phyloP scores from a whole-genome alignment of 2,329 filamentous ascomycete species.

The Davidsoniella eucalypti region DNA sequence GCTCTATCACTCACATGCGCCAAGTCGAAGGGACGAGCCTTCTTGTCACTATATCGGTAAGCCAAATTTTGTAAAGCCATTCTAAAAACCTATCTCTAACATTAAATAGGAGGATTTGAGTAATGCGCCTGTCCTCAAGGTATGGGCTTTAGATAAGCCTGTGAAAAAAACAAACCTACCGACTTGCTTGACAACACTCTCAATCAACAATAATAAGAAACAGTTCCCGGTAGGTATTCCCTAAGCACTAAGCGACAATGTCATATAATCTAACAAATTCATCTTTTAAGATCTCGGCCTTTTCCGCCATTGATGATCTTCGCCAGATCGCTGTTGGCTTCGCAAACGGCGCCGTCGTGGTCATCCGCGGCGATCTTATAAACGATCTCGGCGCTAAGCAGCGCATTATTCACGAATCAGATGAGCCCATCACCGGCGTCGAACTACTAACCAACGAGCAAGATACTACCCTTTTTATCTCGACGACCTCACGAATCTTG shows the following conservation, averaged over 20 bases:
- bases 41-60: conserved; percentile 60
- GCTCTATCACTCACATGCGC: conserved; percentile 76
- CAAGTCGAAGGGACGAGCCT: conserved; percentile 78
- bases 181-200: conserved; percentile 71
- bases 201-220: conserved; percentile 76
- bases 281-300: conserved; percentile 54
- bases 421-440: conserved; percentile 88
- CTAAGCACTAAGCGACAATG: not conserved
- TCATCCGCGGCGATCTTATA: conserved; percentile 85
- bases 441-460: conserved; percentile 48
- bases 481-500: conserved; percentile 74
- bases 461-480: conserved; percentile 70
- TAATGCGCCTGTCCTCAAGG: conserved; percentile 76
- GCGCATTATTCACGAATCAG: conserved; percentile 86
- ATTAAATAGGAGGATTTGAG: conserved; percentile 58
- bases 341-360: conserved; percentile 82
- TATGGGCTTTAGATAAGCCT: conserved; percentile 90
- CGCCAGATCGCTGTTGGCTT: conserved; percentile 91
- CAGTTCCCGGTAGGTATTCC: conserved; percentile 59
- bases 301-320: conserved; percentile 72
- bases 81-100: not conserved
- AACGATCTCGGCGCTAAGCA: conserved; percentile 91
- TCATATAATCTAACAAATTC: not conserved
- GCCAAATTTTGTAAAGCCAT: not conserved
- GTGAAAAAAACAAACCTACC: conserved; percentile 89